Conservation (phyloP, 2,329 filamentous ascomycete genomes). For the Neonectria faginata region DNA sequence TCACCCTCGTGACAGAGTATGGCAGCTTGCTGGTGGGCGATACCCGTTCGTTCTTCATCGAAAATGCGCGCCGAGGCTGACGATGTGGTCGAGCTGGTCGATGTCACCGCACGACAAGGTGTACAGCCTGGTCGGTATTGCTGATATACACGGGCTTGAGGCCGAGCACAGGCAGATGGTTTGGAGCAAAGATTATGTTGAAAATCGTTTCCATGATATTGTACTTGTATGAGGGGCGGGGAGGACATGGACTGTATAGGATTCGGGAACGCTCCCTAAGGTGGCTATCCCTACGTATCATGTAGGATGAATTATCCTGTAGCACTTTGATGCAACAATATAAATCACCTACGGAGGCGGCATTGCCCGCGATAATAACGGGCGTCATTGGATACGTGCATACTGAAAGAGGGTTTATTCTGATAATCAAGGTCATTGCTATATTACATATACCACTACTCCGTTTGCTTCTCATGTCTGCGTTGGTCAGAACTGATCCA, state of each 20-base stretch:
- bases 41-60: background rate
- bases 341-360: background rate
- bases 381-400: no score
- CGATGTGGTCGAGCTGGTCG: background rate
- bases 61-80: background rate
- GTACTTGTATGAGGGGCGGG: background rate
- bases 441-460: background rate
- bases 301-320: no score
- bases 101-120: background rate
- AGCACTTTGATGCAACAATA: background rate
- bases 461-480: constrained; percentile 16
- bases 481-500: constrained; percentile 28
- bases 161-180: background rate
- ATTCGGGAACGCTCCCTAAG: no score
- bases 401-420: no score
- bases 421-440: background rate
- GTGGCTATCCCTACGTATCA: no score
- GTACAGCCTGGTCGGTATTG: background rate
- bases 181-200: background rate
- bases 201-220: background rate
- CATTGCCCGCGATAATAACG: background rate
- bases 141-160: background rate
- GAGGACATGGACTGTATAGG: no score
- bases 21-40: background rate
- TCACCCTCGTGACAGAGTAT: background rate